These are phyloP conservation scores for Lithospermum erythrorhizon DNA, from an alignment of 257 asterid genomes.

Conservation along the genomic window DNA sequence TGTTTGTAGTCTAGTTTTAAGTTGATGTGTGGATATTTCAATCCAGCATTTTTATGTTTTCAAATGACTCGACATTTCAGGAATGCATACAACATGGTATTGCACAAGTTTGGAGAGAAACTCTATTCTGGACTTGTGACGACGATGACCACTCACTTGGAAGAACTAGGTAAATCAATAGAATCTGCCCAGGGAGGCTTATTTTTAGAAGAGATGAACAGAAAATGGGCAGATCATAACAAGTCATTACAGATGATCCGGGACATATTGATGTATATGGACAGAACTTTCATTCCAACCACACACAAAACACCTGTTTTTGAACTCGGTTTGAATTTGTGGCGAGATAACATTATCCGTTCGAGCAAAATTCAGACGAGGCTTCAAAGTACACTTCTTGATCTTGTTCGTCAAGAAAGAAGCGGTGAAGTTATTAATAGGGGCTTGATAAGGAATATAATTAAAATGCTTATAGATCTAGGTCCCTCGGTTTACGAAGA, in stretches of 20 bases:
- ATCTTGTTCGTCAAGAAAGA: constrained; percentile 54
- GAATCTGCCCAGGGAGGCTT: constrained; percentile 70
- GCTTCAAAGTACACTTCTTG: constrained; percentile 66
- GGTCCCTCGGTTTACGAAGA: constrained; percentile 78
- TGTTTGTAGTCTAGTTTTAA: neutral
- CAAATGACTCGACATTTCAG: constrained; percentile 28
- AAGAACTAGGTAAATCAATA: constrained; percentile 52
- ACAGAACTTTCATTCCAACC: constrained; percentile 66
- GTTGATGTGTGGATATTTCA: neutral
- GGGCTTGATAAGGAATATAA: constrained; percentile 74
- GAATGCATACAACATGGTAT: constrained; percentile 79
- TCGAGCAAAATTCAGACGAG: constrained; percentile 57
- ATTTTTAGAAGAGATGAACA: constrained; percentile 73
- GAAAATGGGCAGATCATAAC: constrained; percentile 77
- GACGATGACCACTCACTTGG: constrained; percentile 71
- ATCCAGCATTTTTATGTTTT: constrained; percentile 11
- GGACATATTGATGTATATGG: constrained; percentile 89
- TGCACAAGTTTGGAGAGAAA: constrained; percentile 78
- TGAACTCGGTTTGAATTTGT: constrained; percentile 84
- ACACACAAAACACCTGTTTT: constrained; percentile 56
- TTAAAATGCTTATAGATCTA: constrained; percentile 77
- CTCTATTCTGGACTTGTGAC: constrained; percentile 73
- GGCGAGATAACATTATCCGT: constrained; percentile 75
- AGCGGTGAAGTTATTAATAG: constrained; percentile 77
- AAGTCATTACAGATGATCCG: constrained; percentile 80